Base-by-base conservation (phyloP, 2,329 filamentous ascomycete genomes). In the Didymella exigua region DNA sequence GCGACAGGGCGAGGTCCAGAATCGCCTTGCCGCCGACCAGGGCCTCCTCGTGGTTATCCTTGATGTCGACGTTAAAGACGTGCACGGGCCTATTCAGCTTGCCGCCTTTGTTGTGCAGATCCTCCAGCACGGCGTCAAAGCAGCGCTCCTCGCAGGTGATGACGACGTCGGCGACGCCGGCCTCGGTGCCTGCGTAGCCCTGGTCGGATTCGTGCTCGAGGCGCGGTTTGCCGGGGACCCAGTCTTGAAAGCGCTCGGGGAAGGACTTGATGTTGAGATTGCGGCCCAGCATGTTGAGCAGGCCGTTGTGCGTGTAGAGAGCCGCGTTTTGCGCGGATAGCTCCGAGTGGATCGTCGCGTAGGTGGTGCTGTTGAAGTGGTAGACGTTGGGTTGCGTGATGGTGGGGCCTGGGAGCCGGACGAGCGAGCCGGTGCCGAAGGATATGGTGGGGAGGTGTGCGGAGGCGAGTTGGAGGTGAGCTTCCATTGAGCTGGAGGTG, bases 11-110 rank as follows among this genome's bases (percentile, higher is more conserved):
- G 30, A 99, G 82, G 70, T 99, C 95, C 31, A 98, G 82, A 55
- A 99, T 99, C 38, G 91, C 95, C 63, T 89, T 86, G 1, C 95
- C 95, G 9, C 95, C 95, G 2, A 97, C 84, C 19, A 93, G 82
- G 0, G 95, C 95, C 76, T 99, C 95, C 74, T 99, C 93, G 70
- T 98, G 95, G 70, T 98, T 99, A 77, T 99, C 95, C 75, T 90
- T 93, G 70, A 99, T 99, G 73, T 99, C 95, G 49, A 99, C 89
- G 68, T 99, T 99, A 81, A 99, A 96, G 52, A 99, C 91, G 72
- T 99, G 95, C 0, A 99, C 95, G 0, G 95, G 93, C 2, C 91
- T 82, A 75, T 99, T 99, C 53, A 99, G 81, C 3, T 90, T 89
- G 0, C 89, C 86, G 7, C 93, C 95, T 59, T 96, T 86, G 67